These are phyloP conservation scores for Tuber melanosporum DNA, from an alignment of 495 filamentous ascomycete species.

Conservation along the genomic window DNA sequence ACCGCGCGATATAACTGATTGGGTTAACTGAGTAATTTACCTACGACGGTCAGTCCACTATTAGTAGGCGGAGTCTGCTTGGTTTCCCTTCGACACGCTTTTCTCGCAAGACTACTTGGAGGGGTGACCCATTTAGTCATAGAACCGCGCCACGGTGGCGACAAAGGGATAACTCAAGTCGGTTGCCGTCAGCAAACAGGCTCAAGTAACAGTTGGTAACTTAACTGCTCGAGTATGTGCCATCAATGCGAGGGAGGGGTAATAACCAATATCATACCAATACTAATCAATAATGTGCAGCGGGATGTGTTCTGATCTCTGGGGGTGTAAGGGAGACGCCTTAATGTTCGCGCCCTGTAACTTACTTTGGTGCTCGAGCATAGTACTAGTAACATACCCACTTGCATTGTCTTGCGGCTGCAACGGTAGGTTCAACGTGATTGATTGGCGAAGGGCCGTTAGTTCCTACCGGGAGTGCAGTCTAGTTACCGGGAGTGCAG, in stretches of 20 bases:
- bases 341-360: neutral
- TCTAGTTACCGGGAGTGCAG: neutral
- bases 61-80: neutral
- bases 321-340: neutral
- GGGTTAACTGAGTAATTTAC: conserved; percentile 1
- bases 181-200: neutral
- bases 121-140: neutral
- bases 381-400: neutral
- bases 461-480: neutral
- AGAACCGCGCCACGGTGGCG: neutral
- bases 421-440: neutral
- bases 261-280: neutral
- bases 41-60: neutral
- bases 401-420: neutral
- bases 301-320: neutral
- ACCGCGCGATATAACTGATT: neutral
- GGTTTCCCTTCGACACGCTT: neutral
- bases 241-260: neutral
- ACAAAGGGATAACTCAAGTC: neutral
- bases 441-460: neutral
- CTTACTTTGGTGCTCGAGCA: neutral
- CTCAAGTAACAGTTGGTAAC: neutral
- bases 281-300: neutral
- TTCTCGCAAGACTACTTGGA: neutral
- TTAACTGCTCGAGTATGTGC: neutral